These are phyloP conservation scores for Suhomyces atakaporum DNA, from an alignment of 1,139 yeast genomes.

Conservation along the genomic window DNA sequence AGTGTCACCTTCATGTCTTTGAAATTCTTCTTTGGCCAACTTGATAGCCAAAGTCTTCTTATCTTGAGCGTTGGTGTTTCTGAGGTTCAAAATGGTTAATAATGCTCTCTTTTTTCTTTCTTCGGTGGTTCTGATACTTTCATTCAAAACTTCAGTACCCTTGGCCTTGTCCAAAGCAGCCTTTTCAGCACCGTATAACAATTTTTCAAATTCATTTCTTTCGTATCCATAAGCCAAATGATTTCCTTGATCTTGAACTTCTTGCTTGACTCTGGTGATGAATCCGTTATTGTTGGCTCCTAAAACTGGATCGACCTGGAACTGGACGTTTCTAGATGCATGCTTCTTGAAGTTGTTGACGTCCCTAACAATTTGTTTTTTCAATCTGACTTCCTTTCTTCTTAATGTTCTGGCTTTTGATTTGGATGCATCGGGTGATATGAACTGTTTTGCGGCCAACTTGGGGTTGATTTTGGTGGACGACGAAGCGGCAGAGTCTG, in stretches of 20 bases:
- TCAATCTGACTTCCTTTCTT: constrained; percentile 44
- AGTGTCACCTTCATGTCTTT: constrained; percentile 84
- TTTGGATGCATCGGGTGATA: constrained; percentile 27
- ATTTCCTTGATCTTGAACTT: constrained; percentile 57
- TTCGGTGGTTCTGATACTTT: constrained; percentile 47
- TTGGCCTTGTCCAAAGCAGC: constrained; percentile 36
- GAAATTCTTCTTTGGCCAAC: constrained; percentile 77
- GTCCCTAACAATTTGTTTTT: constrained; percentile 47
- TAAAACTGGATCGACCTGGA: constrained; percentile 69
- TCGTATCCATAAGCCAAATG: constrained; percentile 62
- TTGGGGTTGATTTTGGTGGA: constrained; percentile 24
- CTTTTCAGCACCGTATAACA: constrained; percentile 73
- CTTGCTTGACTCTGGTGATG: constrained; percentile 64
- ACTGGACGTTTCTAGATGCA: constrained; percentile 31
- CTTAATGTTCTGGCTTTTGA: constrained; percentile 40
- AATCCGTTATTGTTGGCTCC: constrained; percentile 73
- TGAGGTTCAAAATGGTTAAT: constrained; percentile 69
- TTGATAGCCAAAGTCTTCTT: constrained; percentile 58
- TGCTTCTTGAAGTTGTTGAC: constrained; percentile 49
- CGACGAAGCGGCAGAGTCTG: constrained; percentile 13
- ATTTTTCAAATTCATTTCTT: constrained; percentile 67
- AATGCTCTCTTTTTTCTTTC: constrained; percentile 68
- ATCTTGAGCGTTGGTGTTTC: constrained; percentile 66
- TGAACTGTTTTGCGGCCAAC: constrained; percentile 37
- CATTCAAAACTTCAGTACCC: constrained; percentile 46